Evolutionary conservation across 2,329 filamentous ascomycete genomes (phyloP).

Genomic region (Penicillium griseofulvum): DNA sequence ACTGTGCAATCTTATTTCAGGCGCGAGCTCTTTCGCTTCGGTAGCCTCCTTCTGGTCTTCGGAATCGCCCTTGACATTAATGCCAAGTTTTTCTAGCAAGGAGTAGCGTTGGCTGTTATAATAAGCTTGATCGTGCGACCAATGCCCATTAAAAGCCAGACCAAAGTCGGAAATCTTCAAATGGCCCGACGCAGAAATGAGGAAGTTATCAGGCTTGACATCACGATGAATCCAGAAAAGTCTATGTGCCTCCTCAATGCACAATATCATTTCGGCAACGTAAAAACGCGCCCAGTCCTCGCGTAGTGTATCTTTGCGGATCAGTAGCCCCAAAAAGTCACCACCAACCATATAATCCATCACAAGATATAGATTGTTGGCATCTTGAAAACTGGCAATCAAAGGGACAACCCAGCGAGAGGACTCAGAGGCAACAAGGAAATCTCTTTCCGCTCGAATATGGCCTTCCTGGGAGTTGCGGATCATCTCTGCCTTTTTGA

Average conservation of each 20-base stretch:
- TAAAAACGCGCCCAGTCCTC: constrained; percentile 82
- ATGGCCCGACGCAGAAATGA: constrained; percentile 84
- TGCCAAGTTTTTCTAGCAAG: constrained; percentile 71
- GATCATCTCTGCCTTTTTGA: constrained; percentile 90
- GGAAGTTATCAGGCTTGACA: constrained; percentile 95
- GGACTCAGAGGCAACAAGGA: constrained; percentile 83
- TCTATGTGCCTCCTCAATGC: constrained; percentile 86
- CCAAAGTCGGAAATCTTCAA: constrained; percentile 96
- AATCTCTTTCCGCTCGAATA: constrained; percentile 84
- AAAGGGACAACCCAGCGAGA: constrained; percentile 88
- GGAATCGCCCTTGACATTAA: constrained; percentile 70
- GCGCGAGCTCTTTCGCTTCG: constrained; percentile 22
- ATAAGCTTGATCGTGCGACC: constrained; percentile 86
- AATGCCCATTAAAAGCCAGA: constrained; percentile 90
- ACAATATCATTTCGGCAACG: constrained; percentile 91
- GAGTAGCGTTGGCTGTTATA: constrained; percentile 80
- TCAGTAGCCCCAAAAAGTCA: constrained; percentile 83
- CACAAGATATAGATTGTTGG: constrained; percentile 79
- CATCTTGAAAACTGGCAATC: constrained; percentile 84
- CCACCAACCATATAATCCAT: constrained; percentile 99
- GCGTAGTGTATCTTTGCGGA: constrained; percentile 77
- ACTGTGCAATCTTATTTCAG: constrained; percentile 16
- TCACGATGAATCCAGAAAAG: constrained; percentile 92
- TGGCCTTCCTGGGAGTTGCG: constrained; percentile 89
- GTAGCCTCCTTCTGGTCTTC: constrained; percentile 62